Evolutionary conservation across 2,329 filamentous ascomycete genomes (phyloP).

Genomic region (Aaosphaeria arxii): DNA sequence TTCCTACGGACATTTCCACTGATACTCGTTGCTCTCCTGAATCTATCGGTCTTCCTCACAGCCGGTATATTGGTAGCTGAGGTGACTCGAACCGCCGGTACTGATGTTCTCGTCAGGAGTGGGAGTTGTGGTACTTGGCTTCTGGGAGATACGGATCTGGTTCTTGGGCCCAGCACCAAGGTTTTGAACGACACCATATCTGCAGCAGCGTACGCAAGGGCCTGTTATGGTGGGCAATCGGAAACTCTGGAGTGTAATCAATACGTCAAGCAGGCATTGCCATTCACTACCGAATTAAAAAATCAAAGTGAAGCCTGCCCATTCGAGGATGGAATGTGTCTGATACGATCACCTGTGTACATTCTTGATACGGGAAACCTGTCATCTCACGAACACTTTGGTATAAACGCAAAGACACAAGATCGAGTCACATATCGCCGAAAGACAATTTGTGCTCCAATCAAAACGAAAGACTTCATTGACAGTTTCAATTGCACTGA

Average conservation of each 20-base stretch:
- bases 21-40: constrained; percentile 18
- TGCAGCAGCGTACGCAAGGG: constrained; percentile 5
- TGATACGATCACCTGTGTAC: background rate
- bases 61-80: constrained; percentile 26
- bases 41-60: constrained; percentile 16
- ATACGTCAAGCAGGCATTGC: constrained; percentile 4
- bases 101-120: constrained; percentile 21
- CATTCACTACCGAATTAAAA: constrained; percentile 1
- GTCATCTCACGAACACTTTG: constrained; percentile 10
- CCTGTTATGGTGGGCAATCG: constrained; percentile 5
- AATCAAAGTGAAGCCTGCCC: constrained; percentile 2
- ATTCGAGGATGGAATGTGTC: constrained; percentile 7
- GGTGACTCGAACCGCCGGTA: constrained; percentile 23
- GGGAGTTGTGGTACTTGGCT: constrained; percentile 18
- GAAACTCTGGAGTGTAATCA: constrained; percentile 1
- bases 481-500: constrained; percentile 3
- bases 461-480: constrained; percentile 4
- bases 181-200: constrained; percentile 3
- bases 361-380: constrained; percentile 12
- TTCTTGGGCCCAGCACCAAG: constrained; percentile 3
- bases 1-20: constrained; percentile 15
- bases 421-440: constrained; percentile 7
- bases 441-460: constrained; percentile 8
- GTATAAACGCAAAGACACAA: constrained; percentile 9
- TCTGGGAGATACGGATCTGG: background rate